phyloP scores from a whole-genome alignment of 345 rosid species.

The Xanthoceras sorbifolium region DNA sequence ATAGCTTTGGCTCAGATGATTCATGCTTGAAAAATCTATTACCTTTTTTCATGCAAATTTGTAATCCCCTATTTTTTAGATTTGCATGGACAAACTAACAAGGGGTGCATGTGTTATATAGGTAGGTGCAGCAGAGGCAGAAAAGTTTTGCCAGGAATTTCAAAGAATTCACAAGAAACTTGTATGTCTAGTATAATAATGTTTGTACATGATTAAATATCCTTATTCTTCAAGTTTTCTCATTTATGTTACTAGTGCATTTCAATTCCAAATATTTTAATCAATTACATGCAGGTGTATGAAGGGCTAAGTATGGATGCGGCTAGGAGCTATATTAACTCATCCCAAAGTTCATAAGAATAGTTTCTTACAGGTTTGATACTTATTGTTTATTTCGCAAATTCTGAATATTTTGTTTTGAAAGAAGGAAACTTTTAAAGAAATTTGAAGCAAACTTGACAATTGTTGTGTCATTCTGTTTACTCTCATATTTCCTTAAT shows the following conservation, averaged over 20 bases:
- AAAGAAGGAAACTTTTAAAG: too few relatives aligned
- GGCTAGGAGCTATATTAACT: constrained; percentile 46
- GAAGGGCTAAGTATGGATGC: constrained; percentile 67
- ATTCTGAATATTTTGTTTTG: background rate
- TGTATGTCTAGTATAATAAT: constrained; percentile 38
- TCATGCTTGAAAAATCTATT: background rate
- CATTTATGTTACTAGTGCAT: background rate
- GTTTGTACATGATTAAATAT: background rate
- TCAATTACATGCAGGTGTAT: constrained; percentile 48
- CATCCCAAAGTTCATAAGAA: constrained; percentile 15
- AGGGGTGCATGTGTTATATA: constrained; percentile 20
- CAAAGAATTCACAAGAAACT: constrained; percentile 77
- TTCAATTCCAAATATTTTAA: background rate
- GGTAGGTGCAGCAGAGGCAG: constrained; percentile 74
- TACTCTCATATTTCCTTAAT: background rate
- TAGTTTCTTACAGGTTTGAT: constrained; percentile 18
- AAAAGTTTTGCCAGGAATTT: constrained; percentile 75
- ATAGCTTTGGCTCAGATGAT: background rate
- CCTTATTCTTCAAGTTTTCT: background rate
- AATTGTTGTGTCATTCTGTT: background rate
- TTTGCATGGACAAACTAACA: background rate
- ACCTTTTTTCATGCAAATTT: background rate
- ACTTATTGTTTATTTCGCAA: background rate
- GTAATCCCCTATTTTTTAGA: background rate
- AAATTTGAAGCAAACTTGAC: background rate